These are phyloP conservation scores for Fistulinella cinereoalba DNA, from an alignment of 1,284 basidiomycete species.

Conservation along the genomic window DNA sequence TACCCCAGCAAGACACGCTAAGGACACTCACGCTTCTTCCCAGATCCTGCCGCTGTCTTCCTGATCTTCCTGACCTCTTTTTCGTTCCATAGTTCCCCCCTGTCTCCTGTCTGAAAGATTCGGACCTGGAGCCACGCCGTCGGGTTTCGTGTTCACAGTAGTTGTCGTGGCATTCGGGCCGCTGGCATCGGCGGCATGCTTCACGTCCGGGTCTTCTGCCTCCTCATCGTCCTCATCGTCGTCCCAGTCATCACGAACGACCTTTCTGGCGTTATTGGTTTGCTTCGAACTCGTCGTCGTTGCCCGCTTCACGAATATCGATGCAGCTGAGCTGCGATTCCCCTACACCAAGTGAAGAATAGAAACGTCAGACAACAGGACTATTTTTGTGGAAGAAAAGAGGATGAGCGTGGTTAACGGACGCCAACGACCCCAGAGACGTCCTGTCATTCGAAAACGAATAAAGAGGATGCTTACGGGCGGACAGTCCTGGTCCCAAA, in stretches of 20 bases:
- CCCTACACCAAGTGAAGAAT: too few species aligned
- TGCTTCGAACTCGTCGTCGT: conserved; percentile 1
- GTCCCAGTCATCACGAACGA: conserved; percentile 46
- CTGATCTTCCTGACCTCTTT: neutral
- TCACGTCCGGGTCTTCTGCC: neutral
- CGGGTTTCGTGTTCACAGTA: too few species aligned
- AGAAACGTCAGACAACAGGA: too few species aligned
- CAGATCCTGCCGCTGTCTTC: conserved; percentile 40
- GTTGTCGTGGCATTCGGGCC: too few species aligned
- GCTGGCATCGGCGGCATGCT: neutral
- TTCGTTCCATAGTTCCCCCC: too few species aligned
- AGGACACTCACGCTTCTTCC: conserved; percentile 45
- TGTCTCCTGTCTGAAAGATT: neutral
- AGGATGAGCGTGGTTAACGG: too few species aligned
- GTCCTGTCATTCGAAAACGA: too few species aligned
- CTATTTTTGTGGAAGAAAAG: too few species aligned
- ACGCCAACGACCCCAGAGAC: too few species aligned
- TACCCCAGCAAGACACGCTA: neutral
- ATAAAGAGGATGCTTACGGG: too few species aligned
- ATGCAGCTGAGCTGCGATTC: too few species aligned
- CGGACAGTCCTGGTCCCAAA: conserved; percentile 18
- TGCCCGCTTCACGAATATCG: conserved; percentile 4
- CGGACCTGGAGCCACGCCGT: neutral
- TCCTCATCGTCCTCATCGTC: conserved; percentile 35
- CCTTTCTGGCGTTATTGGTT: conserved; percentile 1